Evolutionary conservation across 352 stramenopile genomes (phyloP).

Genomic region (Pythium aristosporum): DNA sequence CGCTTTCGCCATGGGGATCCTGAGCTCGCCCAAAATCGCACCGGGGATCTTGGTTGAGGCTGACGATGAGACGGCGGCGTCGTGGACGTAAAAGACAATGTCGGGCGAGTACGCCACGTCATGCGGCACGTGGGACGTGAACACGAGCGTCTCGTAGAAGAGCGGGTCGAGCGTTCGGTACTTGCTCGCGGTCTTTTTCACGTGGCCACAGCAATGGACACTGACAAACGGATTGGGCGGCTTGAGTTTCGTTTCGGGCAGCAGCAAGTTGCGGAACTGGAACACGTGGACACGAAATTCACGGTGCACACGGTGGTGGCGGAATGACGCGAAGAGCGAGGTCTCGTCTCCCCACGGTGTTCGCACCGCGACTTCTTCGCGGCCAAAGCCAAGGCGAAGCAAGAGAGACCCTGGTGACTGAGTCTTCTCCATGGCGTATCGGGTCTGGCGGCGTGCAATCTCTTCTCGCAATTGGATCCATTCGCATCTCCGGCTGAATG

Average conservation of each 20-base stretch:
- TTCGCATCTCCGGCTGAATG: conserved; percentile 43
- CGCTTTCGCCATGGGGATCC: conserved; percentile 44
- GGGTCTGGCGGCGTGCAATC: conserved; percentile 51
- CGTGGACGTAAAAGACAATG: conserved; percentile 69
- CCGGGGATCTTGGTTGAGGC: conserved; percentile 8
- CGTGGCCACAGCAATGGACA: conserved; percentile 68
- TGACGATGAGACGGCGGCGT: conserved; percentile 42
- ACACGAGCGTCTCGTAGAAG: conserved; percentile 81
- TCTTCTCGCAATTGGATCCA: conserved; percentile 69
- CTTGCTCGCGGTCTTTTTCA: conserved; percentile 44
- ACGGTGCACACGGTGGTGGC: conserved; percentile 45
- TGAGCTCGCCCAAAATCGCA: conserved; percentile 44
- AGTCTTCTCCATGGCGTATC: conserved; percentile 46
- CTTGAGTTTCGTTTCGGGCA: conserved; percentile 45
- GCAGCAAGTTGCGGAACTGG: conserved; percentile 62
- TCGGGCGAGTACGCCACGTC: conserved; percentile 62
- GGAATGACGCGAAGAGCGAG: conserved; percentile 46
- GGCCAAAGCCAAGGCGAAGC: conserved; percentile 60
- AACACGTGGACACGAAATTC: conserved; percentile 85
- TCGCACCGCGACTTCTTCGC: conserved; percentile 61
- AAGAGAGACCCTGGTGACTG: conserved; percentile 56
- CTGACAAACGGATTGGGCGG: conserved; percentile 73
- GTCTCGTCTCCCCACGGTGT: conserved; percentile 49
- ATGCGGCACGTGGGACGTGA: conserved; percentile 49
- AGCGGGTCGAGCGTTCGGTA: conserved; percentile 70